Evolutionary conservation across 768 basidiomycete species (phyloP), one percentile per base, ranked within the genome.

Genomic region (Tubosaeta brunneosetosa): DNA sequence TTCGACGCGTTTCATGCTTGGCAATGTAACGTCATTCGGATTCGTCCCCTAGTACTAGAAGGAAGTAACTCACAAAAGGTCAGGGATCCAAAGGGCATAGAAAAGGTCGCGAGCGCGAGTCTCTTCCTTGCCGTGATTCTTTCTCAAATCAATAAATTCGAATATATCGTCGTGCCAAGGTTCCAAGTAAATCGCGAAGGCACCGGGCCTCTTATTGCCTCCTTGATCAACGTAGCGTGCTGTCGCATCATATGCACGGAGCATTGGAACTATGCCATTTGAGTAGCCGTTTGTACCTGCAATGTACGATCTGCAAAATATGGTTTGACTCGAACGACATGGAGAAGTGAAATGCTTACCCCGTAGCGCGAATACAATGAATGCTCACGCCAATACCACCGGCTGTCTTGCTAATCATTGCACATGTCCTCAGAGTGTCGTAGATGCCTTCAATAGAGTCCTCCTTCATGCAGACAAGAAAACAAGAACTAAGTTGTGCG

Each of bases 391-490:
- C 97, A 67, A 98, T 97, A 49, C 97, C 97, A 62, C 97, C 97
- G 25, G 97, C 97, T 6, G 94, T 97, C 78, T 99, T 98, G 66
- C 93, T 95, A 70, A 99, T 99, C 89, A 97, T 91, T 4, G 97
- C 97, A 66, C 97, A 98, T 56, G 83, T 91, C 78, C 97, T 98
- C 61, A 99, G 78, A 1, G 97, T 98, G 62, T 98, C 95, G 69
- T 98, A 99, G 72, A 99, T 98, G 17, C 97, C 97, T 61, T 99
- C 97, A 53, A 98, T 98, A 4, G 92, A 95, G 70, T 98, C 97
- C 17, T 97, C 94, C 71, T 94, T 93, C 97, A 98, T 98, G 66
- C 86, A 86, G 44, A 99, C 86, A 51, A 99, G 83, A 83, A 98
- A 99, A 74, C 97, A 98, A 3, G 93, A 95, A 56, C 89, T 85